Evolutionary conservation across 192 early-diverging fungal genomes (phyloP).

Genomic region (Coemansia sp.): DNA sequence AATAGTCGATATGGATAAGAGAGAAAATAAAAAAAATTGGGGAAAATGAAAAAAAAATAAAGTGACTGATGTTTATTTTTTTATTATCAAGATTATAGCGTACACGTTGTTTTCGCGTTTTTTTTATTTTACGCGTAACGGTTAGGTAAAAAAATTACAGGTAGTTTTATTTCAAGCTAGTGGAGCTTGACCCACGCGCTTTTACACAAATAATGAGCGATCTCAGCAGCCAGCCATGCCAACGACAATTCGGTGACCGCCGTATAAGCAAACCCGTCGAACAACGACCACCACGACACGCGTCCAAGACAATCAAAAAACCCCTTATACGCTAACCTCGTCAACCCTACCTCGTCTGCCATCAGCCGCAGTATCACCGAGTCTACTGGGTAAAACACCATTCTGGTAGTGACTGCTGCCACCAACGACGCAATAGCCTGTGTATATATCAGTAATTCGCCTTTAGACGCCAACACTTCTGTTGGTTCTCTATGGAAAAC

Average conservation of each 20-base stretch:
- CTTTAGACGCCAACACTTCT: background rate
- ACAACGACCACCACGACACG: conserved; percentile 7
- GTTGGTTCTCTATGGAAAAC: background rate
- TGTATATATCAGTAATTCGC: conserved; percentile 24
- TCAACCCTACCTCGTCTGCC: conserved; percentile 46
- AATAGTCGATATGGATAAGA: background rate
- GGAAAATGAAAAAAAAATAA: background rate
- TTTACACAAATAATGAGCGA: conserved; percentile 33
- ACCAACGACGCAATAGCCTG: conserved; percentile 11
- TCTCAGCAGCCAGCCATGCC: conserved; percentile 27
- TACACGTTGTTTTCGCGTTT: conserved; percentile 16
- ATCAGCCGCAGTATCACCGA: conserved; percentile 29
- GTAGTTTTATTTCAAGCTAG: background rate
- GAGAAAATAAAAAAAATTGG: background rate
- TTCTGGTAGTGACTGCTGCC: background rate
- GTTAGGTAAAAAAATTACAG: too few relatives aligned
- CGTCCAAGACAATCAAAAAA: conserved; percentile 29
- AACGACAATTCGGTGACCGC: conserved; percentile 28
- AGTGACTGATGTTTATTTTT: too few relatives aligned
- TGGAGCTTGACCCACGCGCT: conserved; percentile 21
- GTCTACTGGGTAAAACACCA: conserved; percentile 35
- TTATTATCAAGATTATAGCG: too few relatives aligned
- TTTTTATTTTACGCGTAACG: background rate
- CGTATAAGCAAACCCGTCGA: conserved; percentile 16
- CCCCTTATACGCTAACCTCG: conserved; percentile 18